These are phyloP conservation scores for Arachnopeziza araneosa DNA, from an alignment of 2,329 filamentous ascomycete genomes.

Conservation along the genomic window DNA sequence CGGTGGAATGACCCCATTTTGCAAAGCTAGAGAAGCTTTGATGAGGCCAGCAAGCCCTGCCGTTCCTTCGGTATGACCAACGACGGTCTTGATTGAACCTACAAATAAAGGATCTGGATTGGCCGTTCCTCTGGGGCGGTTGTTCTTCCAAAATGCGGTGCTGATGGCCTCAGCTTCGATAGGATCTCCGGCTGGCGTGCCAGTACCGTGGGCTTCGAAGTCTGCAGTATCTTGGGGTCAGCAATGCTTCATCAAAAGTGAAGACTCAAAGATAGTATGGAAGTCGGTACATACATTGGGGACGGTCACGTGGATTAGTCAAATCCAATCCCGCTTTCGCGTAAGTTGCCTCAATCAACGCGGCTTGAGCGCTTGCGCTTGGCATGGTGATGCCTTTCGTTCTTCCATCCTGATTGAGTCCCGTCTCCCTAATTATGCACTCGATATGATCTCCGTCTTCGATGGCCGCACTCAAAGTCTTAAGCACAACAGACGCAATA, in stretches of 20 bases:
- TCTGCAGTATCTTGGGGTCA: background rate
- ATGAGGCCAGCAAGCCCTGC: slow-evolving; percentile 22
- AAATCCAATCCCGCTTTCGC: slow-evolving; percentile 6
- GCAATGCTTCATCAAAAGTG: background rate
- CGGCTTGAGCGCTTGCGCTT: slow-evolving; percentile 37
- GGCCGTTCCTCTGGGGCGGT: slow-evolving; percentile 1
- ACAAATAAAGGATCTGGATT: background rate
- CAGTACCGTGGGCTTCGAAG: slow-evolving; percentile 21
- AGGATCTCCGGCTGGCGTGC: slow-evolving; percentile 22
- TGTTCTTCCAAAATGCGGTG: background rate
- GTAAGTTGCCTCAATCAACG: slow-evolving; percentile 12
- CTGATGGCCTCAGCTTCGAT: slow-evolving; percentile 10
- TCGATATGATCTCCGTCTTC: slow-evolving; percentile 37
- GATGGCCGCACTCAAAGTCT: slow-evolving; percentile 43
- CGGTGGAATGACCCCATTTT: slow-evolving; percentile 33
- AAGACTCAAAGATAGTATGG: background rate
- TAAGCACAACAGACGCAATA: slow-evolving; percentile 52
- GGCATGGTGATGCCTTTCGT: slow-evolving; percentile 41
- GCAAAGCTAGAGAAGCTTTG: slow-evolving; percentile 24
- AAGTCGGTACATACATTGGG: slow-evolving; percentile 3
- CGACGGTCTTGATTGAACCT: slow-evolving; percentile 24
- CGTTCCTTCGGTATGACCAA: slow-evolving; percentile 26
- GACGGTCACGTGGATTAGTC: background rate
- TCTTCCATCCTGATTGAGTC: slow-evolving; percentile 39
- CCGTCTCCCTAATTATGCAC: slow-evolving; percentile 37